Percentiles rank a stretch among this genome's conserved stretches.
Evolutionary conservation across 192 early-diverging fungal species (phyloP).

Genomic region (Phlyctochytrium bullatum): DNA sequence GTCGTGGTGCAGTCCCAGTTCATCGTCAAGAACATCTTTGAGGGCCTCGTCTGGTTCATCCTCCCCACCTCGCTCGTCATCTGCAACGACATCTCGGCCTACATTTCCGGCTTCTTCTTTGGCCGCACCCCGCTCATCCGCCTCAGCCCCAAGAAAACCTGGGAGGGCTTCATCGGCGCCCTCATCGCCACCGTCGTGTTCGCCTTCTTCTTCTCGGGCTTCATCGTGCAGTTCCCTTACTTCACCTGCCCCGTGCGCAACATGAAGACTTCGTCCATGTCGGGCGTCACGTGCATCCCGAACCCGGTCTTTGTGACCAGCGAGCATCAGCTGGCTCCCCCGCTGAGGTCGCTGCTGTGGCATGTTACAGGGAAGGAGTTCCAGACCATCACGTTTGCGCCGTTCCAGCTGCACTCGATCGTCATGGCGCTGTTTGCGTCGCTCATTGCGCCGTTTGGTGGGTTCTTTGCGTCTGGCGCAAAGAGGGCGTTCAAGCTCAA

Average conservation of each 20-base stretch:
- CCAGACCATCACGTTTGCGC: slow-evolving; percentile 67
- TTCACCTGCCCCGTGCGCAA: slow-evolving; percentile 65
- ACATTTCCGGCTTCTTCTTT: slow-evolving; percentile 94
- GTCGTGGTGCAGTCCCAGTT: slow-evolving; percentile 94
- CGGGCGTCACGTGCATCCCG: slow-evolving; percentile 47
- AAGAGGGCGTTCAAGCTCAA: slow-evolving; percentile 98
- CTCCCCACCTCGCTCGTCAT: slow-evolving; percentile 86
- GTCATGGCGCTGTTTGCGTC: slow-evolving; percentile 89
- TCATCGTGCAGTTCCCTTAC: slow-evolving; percentile 60
- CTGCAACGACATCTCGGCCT: slow-evolving; percentile 94
- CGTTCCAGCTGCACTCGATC: slow-evolving; percentile 85
- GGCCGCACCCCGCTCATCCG: slow-evolving; percentile 87
- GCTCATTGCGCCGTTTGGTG: slow-evolving; percentile 95
- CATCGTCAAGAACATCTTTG: slow-evolving; percentile 97
- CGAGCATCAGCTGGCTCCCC: slow-evolving; percentile 45
- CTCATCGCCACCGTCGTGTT: slow-evolving; percentile 83
- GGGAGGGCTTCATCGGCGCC: slow-evolving; percentile 94
- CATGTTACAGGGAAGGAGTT: slow-evolving; percentile 22
- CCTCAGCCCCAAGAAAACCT: slow-evolving; percentile 97
- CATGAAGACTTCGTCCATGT: slow-evolving; percentile 52
- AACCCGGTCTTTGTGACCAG: slow-evolving; percentile 62
- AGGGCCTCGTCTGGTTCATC: slow-evolving; percentile 97
- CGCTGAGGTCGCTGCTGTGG: slow-evolving; percentile 12
- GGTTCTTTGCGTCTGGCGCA: slow-evolving; percentile 93
- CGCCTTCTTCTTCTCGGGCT: slow-evolving; percentile 64